Evolutionary conservation across 1,139 yeast genomes (phyloP), one percentile per base, ranked within the genome.

Genomic region (Taphrina confusa): DNA sequence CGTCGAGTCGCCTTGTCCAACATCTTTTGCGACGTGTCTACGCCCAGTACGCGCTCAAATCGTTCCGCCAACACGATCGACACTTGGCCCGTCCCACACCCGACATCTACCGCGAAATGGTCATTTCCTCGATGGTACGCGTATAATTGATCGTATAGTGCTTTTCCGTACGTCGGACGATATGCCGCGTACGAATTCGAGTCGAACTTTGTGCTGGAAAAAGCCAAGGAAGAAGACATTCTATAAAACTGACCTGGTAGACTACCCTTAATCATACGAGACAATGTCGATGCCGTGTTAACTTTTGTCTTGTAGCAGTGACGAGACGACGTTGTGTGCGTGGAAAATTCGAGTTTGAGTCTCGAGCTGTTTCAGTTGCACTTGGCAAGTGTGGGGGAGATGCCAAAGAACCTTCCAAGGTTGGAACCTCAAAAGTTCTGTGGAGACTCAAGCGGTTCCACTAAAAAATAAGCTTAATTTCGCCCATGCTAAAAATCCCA

Each of bases 11-110:
- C 84, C 60, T 73, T 73, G 0, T 74, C 71, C 14, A 87, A 76
- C 95, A 88, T 88, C 1, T 78, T 77, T 1, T 66, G 66, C 0
- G 92, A 84, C 3, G 84, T 76, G 69, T 88, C 96, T 0, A 87
- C 77, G 1, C 92, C 95, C 22, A 81, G 69, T 1, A 84, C 82
- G n/a, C 72, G 68, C 11, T 74, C 69, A 60, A 80, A 80, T 14
- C 70, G 60, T 1, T 76, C 65, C 1, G 78, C 69, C 61, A 87
- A 70, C 50, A 82, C 81, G 63, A 79, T 75, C 0, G 94, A 79
- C 0, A 86, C 92, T 65, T 83, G 83, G 0, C 96, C 96, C 0
- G 96, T 85, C 0, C 96, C 96, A 69, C 90, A 83, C 0, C 96
- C 96, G 16, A 87, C 74, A 71, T 89, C 96, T 5, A 87, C 70